Base-by-base conservation (phyloP, 352 stramenopile genomes). In the Phytophthora cryptogea region DNA sequence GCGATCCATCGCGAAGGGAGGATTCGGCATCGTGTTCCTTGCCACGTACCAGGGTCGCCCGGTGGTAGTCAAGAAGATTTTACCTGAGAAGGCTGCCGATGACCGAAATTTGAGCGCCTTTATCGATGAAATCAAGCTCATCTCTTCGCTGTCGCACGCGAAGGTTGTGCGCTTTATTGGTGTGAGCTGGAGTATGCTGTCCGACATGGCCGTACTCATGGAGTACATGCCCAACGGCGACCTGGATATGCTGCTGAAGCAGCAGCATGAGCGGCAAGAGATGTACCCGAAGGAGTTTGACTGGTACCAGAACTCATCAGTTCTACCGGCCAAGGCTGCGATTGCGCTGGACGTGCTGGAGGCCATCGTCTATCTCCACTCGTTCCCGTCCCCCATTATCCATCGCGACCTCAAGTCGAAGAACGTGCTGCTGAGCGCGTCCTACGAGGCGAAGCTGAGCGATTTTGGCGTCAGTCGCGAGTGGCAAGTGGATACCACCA, bases 161-260 rank as follows among this genome's bases (percentile, higher is more conserved):
- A 92, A 95, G 62, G 75, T 95, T 17, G 79, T 95, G 33, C 71
- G 73, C 10, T 95, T 95, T 32, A 77, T 95, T 7, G 86, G 86
- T 35, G 82, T 95, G 45, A 90, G 72, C 45, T 95, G 86, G 86
- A 93, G 80, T 47, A 95, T 87, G 74, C 67, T 95, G n/a, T 80
- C 79, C 8, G 83, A 94, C 46, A 89, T 94, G 66, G 78, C 83
- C 0, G 81, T 94, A 28, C 64, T 94, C 14, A 84, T 89, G 51
- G 85, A 94, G 67, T 90, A 81, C 71, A 87, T 92, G 81, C 68
- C 77, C 14, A 86, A 81, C 23, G 85, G 85, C 14, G 84, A 94
- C 50, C 62, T 94, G 9, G 78, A 90, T 46, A 74, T 78, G 51
- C 64, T 94, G 17, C 67, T 94, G 11, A 85, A 89, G 58, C 66